phyloP scores from a whole-genome alignment of 176 grass and related monocot genomes.

The Triticum monococcum region DNA sequence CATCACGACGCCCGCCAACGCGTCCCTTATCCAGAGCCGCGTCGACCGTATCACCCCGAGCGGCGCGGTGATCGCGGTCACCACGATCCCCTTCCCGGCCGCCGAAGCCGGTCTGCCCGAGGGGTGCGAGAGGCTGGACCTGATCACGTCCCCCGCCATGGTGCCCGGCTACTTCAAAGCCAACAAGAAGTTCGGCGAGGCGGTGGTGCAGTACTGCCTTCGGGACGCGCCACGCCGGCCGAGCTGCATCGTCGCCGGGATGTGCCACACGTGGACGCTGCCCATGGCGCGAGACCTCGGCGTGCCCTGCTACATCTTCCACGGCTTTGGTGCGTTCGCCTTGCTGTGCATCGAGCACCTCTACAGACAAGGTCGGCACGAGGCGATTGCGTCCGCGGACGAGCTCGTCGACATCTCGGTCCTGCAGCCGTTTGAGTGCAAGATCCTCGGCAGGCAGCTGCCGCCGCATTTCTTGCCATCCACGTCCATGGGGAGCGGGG shows the following conservation, averaged over 20 bases:
- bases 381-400: neutral
- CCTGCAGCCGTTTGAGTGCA: conserved; percentile 36
- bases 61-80: conserved; percentile 28
- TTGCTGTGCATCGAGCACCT: conserved; percentile 53
- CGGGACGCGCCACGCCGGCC: neutral
- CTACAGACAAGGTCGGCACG: conserved; percentile 35
- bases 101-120: conserved; percentile 39
- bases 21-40: conserved; percentile 23
- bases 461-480: conserved; percentile 26
- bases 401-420: conserved; percentile 49
- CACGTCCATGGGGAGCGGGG: neutral
- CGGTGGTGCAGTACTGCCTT: conserved; percentile 21
- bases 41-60: conserved; percentile 23
- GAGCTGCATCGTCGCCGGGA: conserved; percentile 56
- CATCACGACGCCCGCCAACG: conserved; percentile 60
- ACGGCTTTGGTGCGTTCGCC: conserved; percentile 59
- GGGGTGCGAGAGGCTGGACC: conserved; percentile 57
- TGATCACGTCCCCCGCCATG: conserved; percentile 10
- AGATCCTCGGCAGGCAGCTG: conserved; percentile 46
- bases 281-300: conserved; percentile 38
- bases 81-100: conserved; percentile 50
- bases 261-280: conserved; percentile 44
- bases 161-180: conserved; percentile 42
- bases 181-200: conserved; percentile 39
- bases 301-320: conserved; percentile 69